Base-by-base conservation (phyloP, 2,329 filamentous ascomycete genomes). In the Ceratocystis alfenasii region DNA sequence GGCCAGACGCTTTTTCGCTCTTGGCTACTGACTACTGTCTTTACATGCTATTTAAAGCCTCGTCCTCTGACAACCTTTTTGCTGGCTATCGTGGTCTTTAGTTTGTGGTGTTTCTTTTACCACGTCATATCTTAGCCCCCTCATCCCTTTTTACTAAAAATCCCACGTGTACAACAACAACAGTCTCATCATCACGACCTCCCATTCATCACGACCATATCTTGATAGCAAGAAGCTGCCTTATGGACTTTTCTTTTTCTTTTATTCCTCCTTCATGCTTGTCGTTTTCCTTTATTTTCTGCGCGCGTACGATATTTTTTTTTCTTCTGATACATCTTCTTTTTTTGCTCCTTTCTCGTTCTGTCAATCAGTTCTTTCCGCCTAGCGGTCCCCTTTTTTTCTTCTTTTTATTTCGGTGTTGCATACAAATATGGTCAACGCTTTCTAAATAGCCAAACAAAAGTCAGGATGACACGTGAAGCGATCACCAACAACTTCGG, bases 241-340 rank as follows among this genome's bases (percentile, higher is more conserved):
- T 59, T 59, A 59, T 8, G 55, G 55, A 20, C 55, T 33, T 59
- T 50, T 53, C 20, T 22, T 63, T 41, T 44, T 12, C 12, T 41
- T 41, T 41, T 12, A 41, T 62, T 46, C 45, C n/a, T 45, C 45
- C 41, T 46, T 62, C 46, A 48, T 50, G 33, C 59, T 41, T 45
- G 57, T 65, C 20, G 17, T 64, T 66, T 53, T 53, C 57, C 59
- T 66, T 50, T 64, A 30, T 64, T 63, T 66, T 44, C 22, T 36
- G 60, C 44, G 15, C 46, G 53, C 30, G 33, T 57, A 44, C 25
- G 12, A 53, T 65, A 10, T 65, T 61, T 41, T 48, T 44, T 36
- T 65, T 61, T 65, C 44, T 46, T 48, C 30, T 45, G 20, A 30
- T 60, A 44, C 41, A 60, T 65, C 55, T 30, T 44, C 33, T 57